A percentile compares a stretch with the other conserved stretches of the same genome.
Conservation (phyloP, 2,329 filamentous ascomycete genomes). For the Epichloe scottii region DNA sequence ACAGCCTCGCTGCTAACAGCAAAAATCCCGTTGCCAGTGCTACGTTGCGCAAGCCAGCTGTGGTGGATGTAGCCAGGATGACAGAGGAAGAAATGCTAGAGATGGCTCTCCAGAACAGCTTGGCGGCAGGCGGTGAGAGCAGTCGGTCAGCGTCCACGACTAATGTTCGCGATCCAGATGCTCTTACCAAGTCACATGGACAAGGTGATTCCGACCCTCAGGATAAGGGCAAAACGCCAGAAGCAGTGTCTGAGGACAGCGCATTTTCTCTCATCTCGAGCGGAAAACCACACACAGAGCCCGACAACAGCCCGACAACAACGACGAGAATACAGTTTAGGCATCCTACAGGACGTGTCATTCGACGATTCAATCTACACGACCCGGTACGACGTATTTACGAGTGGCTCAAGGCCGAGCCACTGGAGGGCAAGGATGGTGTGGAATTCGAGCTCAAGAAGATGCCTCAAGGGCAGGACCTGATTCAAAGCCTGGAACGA, state of each 20-base stretch:
- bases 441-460: constrained; percentile 77
- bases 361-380: constrained; percentile 67
- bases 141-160: constrained; percentile 26
- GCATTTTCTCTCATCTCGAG: constrained; percentile 61
- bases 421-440: constrained; percentile 67
- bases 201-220: constrained; percentile 6
- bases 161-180: constrained; percentile 70
- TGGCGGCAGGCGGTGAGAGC: constrained; percentile 38
- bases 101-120: constrained; percentile 80
- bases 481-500: constrained; percentile 61
- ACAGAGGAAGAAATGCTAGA: constrained; percentile 97
- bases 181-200: constrained; percentile 57
- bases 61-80: constrained; percentile 72
- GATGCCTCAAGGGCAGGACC: constrained; percentile 65
- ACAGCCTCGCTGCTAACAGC: constrained; percentile 75
- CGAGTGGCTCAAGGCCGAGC: constrained; percentile 90
- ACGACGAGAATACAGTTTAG: constrained; percentile 89
- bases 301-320: constrained; percentile 53
- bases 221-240: constrained; percentile 35
- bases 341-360: constrained; percentile 71
- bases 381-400: constrained; percentile 77
- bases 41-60: constrained; percentile 49
- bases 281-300: constrained; percentile 64
- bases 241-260: constrained; percentile 27
- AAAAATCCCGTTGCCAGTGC: constrained; percentile 81